Evolutionary conservation across 208 protist species (phyloP), one percentile per base, ranked within the genome.

Genomic region (Herpetomonas tarakana): DNA sequence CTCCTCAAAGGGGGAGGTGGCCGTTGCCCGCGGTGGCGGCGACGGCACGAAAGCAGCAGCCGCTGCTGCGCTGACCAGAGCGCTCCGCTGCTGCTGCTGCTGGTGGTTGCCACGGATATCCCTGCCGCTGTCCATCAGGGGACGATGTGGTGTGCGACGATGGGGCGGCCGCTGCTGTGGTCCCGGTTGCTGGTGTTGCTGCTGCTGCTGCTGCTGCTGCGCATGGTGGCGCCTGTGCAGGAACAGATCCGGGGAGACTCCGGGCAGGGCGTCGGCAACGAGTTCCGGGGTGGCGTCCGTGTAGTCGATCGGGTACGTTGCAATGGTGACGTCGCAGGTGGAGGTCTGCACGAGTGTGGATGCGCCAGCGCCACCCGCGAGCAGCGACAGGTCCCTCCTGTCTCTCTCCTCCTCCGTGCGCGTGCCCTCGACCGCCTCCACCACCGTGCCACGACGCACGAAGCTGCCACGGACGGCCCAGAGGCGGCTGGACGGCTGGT

Each of bases 401-500:
- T 7, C 50, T 7, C 29, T 25, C 39, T 3, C 4, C 46, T 0
- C n/a, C 22, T 14, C 22, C 54, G 25, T 12, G n/a, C 14, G 58
- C 22, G 18, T 3, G 29, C 18, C 25, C 12, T 46, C 38, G 25
- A 27, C 39, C 56, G 44, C 25, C 14, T 38, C 53, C 46, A 52
- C 52, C 1, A 16, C 25, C 19, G 58, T 61, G 29, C 52, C 51
- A 35, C 47, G 28, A 26, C 68, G 69, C 55, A 86, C 58, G 28
- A 74, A 68, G 56, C 68, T 82, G 56, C 78, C 54, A 3, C 84
- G 80, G 29, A 91, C 12, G 4, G 71, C 80, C 84, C 84, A 91
- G 50, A 91, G 61, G 4, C 78, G 74, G 31, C 76, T 75, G 11
- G 78, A 83, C 9, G 81, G 84, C 21, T 54, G 50, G 72, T 84